phyloP scores from a whole-genome alignment of 768 basidiomycete species.

The Leucocoprinus birnbaumii region DNA sequence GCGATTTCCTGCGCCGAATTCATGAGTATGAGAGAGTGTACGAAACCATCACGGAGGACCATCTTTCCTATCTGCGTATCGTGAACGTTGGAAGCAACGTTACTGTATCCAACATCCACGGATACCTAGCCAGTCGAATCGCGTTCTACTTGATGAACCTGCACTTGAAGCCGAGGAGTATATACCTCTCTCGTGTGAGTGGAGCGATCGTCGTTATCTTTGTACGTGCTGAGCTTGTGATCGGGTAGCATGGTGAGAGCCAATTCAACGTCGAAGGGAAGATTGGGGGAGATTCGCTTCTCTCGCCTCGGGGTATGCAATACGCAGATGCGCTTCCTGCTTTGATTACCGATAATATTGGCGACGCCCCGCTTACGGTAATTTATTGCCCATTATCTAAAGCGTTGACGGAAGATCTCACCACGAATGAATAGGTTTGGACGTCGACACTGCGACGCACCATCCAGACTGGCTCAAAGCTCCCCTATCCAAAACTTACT shows the following conservation, averaged over 20 bases:
- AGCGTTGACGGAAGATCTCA: not conserved
- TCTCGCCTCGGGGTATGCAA: conserved; percentile 80
- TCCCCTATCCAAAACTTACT: conserved; percentile 89
- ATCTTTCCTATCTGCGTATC: conserved; percentile 88
- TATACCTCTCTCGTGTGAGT: conserved; percentile 91
- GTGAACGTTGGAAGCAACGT: conserved; percentile 92
- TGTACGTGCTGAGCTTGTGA: conserved; percentile 2
- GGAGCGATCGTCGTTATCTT: conserved; percentile 1
- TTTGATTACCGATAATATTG: conserved; percentile 87
- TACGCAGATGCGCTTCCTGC: conserved; percentile 87
- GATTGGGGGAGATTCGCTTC: conserved; percentile 93
- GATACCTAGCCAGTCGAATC: conserved; percentile 94
- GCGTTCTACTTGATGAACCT: conserved; percentile 99
- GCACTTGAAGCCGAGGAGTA: conserved; percentile 93
- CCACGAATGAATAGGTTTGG: conserved; percentile 68
- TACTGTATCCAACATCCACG: conserved; percentile 82
- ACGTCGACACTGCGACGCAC: conserved; percentile 96
- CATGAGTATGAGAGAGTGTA: conserved; percentile 93
- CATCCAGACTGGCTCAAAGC: conserved; percentile 79
- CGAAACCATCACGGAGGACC: conserved; percentile 89
- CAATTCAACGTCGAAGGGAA: conserved; percentile 95
- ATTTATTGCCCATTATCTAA: conserved; percentile 18
- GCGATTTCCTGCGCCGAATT: conserved; percentile 90
- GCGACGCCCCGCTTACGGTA: conserved; percentile 84
- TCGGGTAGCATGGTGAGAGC: conserved; percentile 88